These are phyloP conservation scores for Uronychia setigera DNA, from an alignment of 73 alveolate genomes.

Conservation along the genomic window DNA sequence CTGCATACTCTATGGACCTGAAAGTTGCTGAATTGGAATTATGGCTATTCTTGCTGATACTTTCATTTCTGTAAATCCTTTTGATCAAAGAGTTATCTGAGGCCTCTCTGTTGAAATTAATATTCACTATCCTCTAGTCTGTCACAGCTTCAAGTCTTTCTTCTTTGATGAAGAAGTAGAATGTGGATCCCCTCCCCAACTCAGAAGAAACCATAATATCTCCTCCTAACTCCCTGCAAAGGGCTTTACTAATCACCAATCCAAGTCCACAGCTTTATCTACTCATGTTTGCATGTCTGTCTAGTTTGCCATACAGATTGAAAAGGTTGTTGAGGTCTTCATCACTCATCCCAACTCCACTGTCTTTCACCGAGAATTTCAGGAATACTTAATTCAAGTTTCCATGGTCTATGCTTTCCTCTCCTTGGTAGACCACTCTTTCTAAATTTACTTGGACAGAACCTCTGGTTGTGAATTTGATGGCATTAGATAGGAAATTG, in stretches of 20 bases:
- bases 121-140: background rate
- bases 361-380: conserved; percentile 32
- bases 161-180: conserved; percentile 9
- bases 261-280: conserved; percentile 54
- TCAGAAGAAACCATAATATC: conserved; percentile 9
- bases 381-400: background rate
- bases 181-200: conserved; percentile 37
- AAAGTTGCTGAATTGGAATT: background rate
- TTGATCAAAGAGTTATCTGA: background rate
- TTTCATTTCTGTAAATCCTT: background rate
- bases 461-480: background rate
- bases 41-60: background rate
- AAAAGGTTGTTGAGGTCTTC: conserved; percentile 25
- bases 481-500: conserved; percentile 9
- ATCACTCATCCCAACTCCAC: conserved; percentile 57
- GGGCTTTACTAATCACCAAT: conserved; percentile 8
- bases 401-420: too few species aligned
- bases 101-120: background rate
- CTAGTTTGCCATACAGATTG: conserved; percentile 34
- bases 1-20: background rate
- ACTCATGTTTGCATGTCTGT: conserved; percentile 23
- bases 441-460: background rate
- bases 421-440: background rate
- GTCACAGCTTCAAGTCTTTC: background rate
- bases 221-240: conserved; percentile 40